Base-by-base conservation (phyloP, 2,329 filamentous ascomycete genomes). In the Beauveria bassiana region DNA sequence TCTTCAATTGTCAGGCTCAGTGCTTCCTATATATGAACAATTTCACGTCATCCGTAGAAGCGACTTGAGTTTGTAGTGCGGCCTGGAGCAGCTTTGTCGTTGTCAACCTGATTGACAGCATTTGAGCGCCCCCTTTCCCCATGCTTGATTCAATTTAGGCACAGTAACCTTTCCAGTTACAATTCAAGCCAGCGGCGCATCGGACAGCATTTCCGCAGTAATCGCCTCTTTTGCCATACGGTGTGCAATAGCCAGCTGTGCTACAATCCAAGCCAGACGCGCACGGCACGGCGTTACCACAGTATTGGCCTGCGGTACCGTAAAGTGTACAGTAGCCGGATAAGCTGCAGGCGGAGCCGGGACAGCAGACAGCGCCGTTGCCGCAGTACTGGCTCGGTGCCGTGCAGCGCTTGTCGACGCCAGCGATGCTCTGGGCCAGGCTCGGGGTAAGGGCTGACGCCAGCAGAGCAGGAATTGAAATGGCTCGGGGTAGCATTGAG, bases 231-330 rank as follows among this genome's bases (percentile, higher is more conserved):
- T 10, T 59, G 46, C 47, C 46, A 24, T 45, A 59, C 1, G 56
- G 56, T n/a, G 47, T 59, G 56, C 56, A 59, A 38, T 34, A 34
- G 56, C 16, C 24, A 22, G 56, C 31, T 5, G 16, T 52, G 38
- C 56, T 59, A 47, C 56, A 59, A 1, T 5, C 56, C 22, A 59
- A 38, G 18, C 56, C 56, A 6, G 56, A 24, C 22, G 22, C 46
- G 24, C 56, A 59, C 2, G 73, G 66, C 26, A 79, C 72, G 0
- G 74, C 68, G 4, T 66, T 62, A 40, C 69, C 66, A 8, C 51
- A 54, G 57, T 85, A 75, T 56, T 73, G 70, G 18, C 82, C 76
- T 5, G 75, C 71, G 18, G 79, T 76, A 40, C 83, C 83, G 67
- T 84, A 85, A 3, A 26, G 46, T 1, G 56, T 59, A 31, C 56